phyloP scores from a whole-genome alignment of 371 early-diverging fungal genomes.

The Zancudomyces culisetae region DNA sequence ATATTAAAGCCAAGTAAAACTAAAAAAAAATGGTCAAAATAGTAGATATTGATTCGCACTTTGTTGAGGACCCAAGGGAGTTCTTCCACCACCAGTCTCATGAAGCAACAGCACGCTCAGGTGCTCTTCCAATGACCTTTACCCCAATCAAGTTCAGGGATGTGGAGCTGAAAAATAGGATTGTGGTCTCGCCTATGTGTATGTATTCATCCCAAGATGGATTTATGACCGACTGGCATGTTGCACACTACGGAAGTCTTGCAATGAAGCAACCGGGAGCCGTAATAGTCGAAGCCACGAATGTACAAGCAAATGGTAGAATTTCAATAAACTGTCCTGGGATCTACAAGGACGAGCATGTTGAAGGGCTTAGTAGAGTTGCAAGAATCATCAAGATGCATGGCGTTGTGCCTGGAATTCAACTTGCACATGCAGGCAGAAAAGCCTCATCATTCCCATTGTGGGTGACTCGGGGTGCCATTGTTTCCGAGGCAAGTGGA shows the following conservation, averaged over 20 bases:
- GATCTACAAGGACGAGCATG: conserved; percentile 59
- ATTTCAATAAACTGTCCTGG: conserved; percentile 58
- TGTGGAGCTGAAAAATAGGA: conserved; percentile 43
- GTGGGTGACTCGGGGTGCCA: conserved; percentile 12
- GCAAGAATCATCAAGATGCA: conserved; percentile 41
- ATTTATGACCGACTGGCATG: conserved; percentile 34
- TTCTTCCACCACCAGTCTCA: neutral
- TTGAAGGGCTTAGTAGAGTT: conserved; percentile 33
- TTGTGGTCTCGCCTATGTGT: conserved; percentile 68
- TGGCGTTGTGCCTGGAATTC: conserved; percentile 43
- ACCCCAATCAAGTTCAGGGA: conserved; percentile 21
- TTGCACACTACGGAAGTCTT: conserved; percentile 46
- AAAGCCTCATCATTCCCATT: conserved; percentile 43
- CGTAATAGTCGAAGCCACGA: conserved; percentile 61
- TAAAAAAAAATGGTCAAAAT: too few species aligned
- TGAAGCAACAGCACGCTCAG: too few species aligned
- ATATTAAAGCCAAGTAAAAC: too few species aligned
- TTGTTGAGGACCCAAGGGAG: neutral
- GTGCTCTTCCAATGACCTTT: neutral
- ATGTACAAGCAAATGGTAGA: conserved; percentile 49
- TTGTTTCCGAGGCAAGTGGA: conserved; percentile 27
- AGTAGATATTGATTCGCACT: neutral
- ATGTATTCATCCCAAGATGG: conserved; percentile 43
- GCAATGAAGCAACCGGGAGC: conserved; percentile 55
- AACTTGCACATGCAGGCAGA: conserved; percentile 67